A percentile compares a stretch with the other conserved stretches of the same genome.
phyloP scores from a whole-genome alignment of 2,329 filamentous ascomycete genomes.

The Xylariaceae sp. region DNA sequence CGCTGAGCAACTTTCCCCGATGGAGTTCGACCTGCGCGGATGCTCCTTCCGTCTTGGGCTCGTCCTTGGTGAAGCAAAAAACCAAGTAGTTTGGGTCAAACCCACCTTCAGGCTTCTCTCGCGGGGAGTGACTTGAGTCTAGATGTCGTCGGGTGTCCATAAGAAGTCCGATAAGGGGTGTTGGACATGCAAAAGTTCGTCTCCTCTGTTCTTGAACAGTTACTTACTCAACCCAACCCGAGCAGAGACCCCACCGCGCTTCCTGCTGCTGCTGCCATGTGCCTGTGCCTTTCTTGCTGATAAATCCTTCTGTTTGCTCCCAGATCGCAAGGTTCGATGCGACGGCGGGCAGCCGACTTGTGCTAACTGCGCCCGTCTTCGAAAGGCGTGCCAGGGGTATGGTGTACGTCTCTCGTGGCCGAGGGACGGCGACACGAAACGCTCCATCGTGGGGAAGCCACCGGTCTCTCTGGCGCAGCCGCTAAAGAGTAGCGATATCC shows the following conservation, averaged over 20 bases:
- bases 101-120: too few species aligned
- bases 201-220: neutral
- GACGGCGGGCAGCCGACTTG: conserved; percentile 11
- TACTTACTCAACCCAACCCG: too few species aligned
- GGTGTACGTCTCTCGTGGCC: conserved; percentile 16
- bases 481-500: neutral
- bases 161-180: conserved; percentile 10
- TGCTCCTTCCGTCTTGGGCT: too few species aligned
- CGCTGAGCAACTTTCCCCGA: conserved; percentile 13
- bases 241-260: too few species aligned
- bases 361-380: conserved; percentile 11
- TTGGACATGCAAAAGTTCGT: conserved; percentile 17
- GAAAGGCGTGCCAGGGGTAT: conserved; percentile 11
- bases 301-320: neutral
- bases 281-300: conserved; percentile 1
- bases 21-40: too few species aligned
- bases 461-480: neutral
- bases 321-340: conserved; percentile 14
- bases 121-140: conserved; percentile 5
- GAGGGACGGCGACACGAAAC: conserved; percentile 12
- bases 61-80: too few species aligned
- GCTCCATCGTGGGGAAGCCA: conserved; percentile 2
- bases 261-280: too few species aligned
- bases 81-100: neutral
- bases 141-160: conserved; percentile 5